Conservation (phyloP, 1,284 basidiomycete species). For the Cutaneotrichosporon sp. region DNA sequence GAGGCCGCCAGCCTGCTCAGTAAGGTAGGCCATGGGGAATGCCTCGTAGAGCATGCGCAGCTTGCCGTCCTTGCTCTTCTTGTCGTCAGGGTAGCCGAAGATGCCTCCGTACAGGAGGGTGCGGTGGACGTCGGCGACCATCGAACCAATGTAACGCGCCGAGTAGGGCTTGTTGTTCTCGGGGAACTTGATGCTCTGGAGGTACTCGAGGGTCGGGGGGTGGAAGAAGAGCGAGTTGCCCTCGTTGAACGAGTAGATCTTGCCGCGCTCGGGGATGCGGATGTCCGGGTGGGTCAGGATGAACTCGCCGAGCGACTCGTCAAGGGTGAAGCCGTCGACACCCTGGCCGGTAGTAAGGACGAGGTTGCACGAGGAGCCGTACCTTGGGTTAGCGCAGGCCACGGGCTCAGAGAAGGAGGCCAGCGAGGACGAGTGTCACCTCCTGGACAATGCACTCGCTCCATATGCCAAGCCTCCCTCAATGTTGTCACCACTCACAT, state of each 20-base stretch:
- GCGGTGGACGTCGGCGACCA: constrained; percentile 77
- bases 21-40: constrained; percentile 98
- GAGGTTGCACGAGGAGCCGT: constrained; percentile 96
- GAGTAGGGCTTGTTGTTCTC: constrained; percentile 69
- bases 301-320: constrained; percentile 93
- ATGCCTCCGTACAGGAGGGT: constrained; percentile 97
- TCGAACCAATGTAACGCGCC: constrained; percentile 95
- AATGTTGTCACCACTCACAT: constrained; percentile 57
- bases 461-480: not conserved
- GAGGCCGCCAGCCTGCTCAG: constrained; percentile 90
- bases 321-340: constrained; percentile 97
- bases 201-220: constrained; percentile 75
- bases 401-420: too few species aligned
- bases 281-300: constrained; percentile 99
- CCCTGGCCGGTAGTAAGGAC: constrained; percentile 93
- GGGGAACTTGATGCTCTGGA: constrained; percentile 93
- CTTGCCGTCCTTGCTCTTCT: constrained; percentile 92
- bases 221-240: constrained; percentile 95
- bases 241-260: constrained; percentile 99
- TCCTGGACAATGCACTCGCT: too few species aligned
- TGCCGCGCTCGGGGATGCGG: constrained; percentile 85
- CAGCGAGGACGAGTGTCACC: too few species aligned
- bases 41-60: constrained; percentile 93
- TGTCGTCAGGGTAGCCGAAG: constrained; percentile 97
- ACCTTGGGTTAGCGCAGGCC: constrained; percentile 56